Evolutionary conservation across 2,329 filamentous ascomycete genomes (phyloP).

Genomic region (Penicillium decumbens): DNA sequence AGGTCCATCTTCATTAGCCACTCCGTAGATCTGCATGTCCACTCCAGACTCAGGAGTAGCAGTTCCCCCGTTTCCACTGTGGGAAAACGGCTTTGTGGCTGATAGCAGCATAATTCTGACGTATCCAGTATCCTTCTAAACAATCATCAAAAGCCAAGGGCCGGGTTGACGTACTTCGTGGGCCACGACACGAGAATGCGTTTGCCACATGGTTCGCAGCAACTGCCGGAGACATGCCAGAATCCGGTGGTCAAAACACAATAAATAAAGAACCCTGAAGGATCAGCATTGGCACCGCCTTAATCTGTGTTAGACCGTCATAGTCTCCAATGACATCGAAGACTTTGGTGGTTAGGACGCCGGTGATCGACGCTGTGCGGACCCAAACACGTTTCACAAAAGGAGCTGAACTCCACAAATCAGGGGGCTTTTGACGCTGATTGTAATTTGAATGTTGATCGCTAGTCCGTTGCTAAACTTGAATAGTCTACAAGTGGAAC

Average conservation of each 20-base stretch:
- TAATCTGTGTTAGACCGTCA: not conserved
- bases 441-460: constrained; percentile 3
- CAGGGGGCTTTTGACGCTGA: not conserved
- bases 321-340: constrained; percentile 1
- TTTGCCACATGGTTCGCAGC: constrained; percentile 12
- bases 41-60: constrained; percentile 1
- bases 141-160: not conserved
- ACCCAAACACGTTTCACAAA: constrained; percentile 1
- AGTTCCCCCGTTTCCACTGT: not conserved
- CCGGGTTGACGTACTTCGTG: not conserved
- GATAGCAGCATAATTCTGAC: no score
- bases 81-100: not conserved
- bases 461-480: constrained; percentile 6
- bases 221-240: not conserved
- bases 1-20: constrained; percentile 22
- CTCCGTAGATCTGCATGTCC: constrained; percentile 15
- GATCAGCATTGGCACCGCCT: constrained; percentile 11
- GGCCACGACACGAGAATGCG: not conserved
- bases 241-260: constrained; percentile 1
- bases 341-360: constrained; percentile 3
- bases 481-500: constrained; percentile 8
- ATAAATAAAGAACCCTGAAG: not conserved
- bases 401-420: constrained; percentile 3
- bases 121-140: not conserved
- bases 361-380: constrained; percentile 8